A percentile compares a stretch with the other conserved stretches of the same genome.
phyloP scores from a whole-genome alignment of 169 alveolate genomes.

The Eimeria mitis region DNA sequence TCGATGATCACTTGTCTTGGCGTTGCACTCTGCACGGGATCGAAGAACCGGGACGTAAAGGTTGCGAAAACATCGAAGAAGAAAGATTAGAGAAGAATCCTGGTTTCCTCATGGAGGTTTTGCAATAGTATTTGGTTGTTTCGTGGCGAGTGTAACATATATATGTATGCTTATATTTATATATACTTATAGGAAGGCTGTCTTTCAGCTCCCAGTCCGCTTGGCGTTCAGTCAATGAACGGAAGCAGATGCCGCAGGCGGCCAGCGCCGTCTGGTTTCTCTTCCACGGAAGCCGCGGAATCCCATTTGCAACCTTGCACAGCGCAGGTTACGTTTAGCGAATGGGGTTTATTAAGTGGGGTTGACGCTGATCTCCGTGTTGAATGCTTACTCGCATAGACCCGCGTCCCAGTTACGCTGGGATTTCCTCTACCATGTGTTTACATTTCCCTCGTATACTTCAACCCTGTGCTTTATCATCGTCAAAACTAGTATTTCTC shows the following conservation, averaged over 20 bases:
- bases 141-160: neutral
- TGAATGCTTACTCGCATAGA: neutral
- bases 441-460: neutral
- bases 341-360: neutral
- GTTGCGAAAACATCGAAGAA: conserved; percentile 26
- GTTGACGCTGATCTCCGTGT: neutral
- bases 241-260: conserved; percentile 6
- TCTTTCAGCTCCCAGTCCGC: neutral
- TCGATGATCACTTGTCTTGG: conserved; percentile 46
- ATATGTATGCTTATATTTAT: neutral
- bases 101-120: neutral
- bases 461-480: neutral
- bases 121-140: neutral
- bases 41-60: conserved; percentile 37
- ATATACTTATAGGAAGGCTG: neutral
- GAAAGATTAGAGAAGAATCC: conserved; percentile 6
- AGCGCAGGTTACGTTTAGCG: neutral
- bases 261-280: conserved; percentile 31
- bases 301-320: conserved; percentile 8
- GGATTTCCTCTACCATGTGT: neutral
- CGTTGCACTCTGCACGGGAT: conserved; percentile 56
- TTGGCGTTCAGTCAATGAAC: conserved; percentile 3
- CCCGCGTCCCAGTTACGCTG: neutral
- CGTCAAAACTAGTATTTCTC: neutral
- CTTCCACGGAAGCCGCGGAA: neutral